Percentiles rank a stretch among this genome's conserved stretches.
Evolutionary conservation across 2,329 filamentous ascomycete species (phyloP).

Genomic region (Sporothrix sp.): DNA sequence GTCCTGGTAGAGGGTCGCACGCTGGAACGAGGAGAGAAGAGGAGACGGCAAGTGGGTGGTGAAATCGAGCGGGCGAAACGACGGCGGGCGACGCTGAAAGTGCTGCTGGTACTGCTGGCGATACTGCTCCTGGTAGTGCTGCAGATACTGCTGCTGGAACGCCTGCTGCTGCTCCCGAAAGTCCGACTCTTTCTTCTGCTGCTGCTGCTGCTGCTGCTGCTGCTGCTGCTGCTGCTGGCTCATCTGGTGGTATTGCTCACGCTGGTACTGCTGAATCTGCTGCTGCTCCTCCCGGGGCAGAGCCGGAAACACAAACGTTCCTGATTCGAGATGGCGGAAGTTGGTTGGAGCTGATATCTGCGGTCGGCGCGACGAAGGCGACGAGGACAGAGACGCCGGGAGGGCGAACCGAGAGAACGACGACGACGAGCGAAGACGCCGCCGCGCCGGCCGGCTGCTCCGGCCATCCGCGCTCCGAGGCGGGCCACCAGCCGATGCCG

Average conservation of each 20-base stretch:
- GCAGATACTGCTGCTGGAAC: constrained; percentile 6
- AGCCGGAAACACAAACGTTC: constrained; percentile 12
- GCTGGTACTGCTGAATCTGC: neutral
- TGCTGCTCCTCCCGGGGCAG: constrained; percentile 4
- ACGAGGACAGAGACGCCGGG: constrained; percentile 18
- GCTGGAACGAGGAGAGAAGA: constrained; percentile 42
- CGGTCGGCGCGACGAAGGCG: constrained; percentile 30
- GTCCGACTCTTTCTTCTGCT: constrained; percentile 4
- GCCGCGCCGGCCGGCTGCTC: constrained; percentile 37
- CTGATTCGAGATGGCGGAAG: constrained; percentile 48
- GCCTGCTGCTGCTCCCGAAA: constrained; percentile 17
- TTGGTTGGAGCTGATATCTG: constrained; percentile 50
- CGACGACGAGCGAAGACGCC: constrained; percentile 30
- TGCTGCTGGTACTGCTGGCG: constrained; percentile 11
- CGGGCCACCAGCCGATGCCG: constrained; percentile 20
- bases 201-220: neutral
- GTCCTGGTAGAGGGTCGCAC: constrained; percentile 18
- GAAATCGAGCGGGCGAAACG: constrained; percentile 47
- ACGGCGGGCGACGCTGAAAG: constrained; percentile 25
- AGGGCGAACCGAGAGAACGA: constrained; percentile 20
- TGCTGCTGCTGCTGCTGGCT: neutral
- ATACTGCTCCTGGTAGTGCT: constrained; percentile 9
- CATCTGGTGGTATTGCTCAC: neutral
- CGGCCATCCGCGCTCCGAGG: constrained; percentile 10
- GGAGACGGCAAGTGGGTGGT: constrained; percentile 42